Conservation (phyloP, 306 rosid genomes). For the Fragaria vesca region DNA sequence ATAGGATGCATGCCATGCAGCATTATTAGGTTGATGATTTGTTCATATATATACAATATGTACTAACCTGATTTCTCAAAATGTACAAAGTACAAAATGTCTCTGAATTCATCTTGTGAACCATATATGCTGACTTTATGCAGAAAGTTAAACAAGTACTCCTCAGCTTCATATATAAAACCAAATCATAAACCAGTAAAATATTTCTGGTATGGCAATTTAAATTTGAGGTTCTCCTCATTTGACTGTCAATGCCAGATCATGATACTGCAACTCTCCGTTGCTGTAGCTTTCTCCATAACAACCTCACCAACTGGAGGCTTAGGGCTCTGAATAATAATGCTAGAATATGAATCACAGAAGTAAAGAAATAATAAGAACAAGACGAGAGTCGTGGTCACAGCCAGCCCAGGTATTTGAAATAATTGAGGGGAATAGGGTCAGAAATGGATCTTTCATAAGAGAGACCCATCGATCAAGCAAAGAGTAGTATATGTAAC, state of each 20-base stretch:
- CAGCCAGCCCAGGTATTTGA: constrained; percentile 42
- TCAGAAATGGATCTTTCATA: constrained; percentile 48
- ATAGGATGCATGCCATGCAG: not conserved
- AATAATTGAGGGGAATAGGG: constrained; percentile 55
- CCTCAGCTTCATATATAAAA: not conserved
- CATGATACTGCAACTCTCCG: constrained; percentile 35
- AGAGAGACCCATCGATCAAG: constrained; percentile 24
- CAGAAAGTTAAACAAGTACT: constrained; percentile 11
- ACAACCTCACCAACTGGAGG: constrained; percentile 36
- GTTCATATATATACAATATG: not conserved
- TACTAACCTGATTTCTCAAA: not conserved
- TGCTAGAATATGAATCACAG: not conserved
- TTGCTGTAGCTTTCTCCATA: constrained; percentile 52
- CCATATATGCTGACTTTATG: not conserved
- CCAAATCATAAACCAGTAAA: constrained; percentile 3
- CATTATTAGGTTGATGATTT: not conserved
- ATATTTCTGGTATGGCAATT: not conserved
- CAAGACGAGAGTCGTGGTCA: constrained; percentile 37
- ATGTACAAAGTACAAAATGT: not conserved
- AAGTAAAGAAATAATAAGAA: constrained; percentile 18
- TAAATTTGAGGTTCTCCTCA: not conserved
- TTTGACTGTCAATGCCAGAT: constrained; percentile 27
- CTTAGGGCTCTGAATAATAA: constrained; percentile 19
- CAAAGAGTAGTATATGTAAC: constrained; percentile 22
- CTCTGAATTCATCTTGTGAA: not conserved